These are phyloP conservation scores for Penicillium capsulatum DNA, from an alignment of 2,329 filamentous ascomycete species.

Conservation along the genomic window DNA sequence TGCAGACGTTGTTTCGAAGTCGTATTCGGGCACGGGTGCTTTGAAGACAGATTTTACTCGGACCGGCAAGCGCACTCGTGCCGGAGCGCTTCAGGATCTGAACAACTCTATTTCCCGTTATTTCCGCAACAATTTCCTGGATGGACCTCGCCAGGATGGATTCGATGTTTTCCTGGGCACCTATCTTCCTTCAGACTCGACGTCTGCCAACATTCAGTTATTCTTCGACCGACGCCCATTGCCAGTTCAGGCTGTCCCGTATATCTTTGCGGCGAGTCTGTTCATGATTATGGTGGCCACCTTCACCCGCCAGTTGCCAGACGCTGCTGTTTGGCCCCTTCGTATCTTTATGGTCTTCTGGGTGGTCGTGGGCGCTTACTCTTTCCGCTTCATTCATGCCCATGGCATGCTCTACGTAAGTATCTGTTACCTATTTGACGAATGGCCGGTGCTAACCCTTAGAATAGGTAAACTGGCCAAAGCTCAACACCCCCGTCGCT, in stretches of 20 bases:
- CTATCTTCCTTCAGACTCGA: slow-evolving; percentile 70
- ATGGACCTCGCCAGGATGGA: slow-evolving; percentile 89
- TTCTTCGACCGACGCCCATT: slow-evolving; percentile 83
- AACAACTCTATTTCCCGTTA: slow-evolving; percentile 87
- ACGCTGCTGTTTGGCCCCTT: slow-evolving; percentile 73
- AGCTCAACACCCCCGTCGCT: slow-evolving; percentile 82
- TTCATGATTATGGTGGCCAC: slow-evolving; percentile 76
- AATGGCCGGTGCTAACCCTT: slow-evolving; percentile 5
- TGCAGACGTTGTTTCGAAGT: slow-evolving; percentile 85
- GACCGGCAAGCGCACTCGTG: slow-evolving; percentile 82
- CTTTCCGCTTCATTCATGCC: slow-evolving; percentile 68
- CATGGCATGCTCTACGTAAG: slow-evolving; percentile 94
- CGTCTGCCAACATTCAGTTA: slow-evolving; percentile 66
- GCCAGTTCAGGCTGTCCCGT: slow-evolving; percentile 88
- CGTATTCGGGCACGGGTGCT: slow-evolving; percentile 93
- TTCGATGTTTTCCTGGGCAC: slow-evolving; percentile 91
- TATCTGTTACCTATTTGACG: slow-evolving; percentile 23
- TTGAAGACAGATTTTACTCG: slow-evolving; percentile 98
- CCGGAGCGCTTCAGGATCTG: slow-evolving; percentile 78
- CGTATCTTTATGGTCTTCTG: slow-evolving; percentile 79
- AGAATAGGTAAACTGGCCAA: slow-evolving; percentile 90
- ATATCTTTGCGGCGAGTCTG: slow-evolving; percentile 77
- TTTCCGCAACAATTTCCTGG: slow-evolving; percentile 87
- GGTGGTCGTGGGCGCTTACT: slow-evolving; percentile 65
- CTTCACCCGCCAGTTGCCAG: slow-evolving; percentile 67